Evolutionary conservation across 768 basidiomycete species (phyloP).

Genomic region (Leccinum subgranulosum): DNA sequence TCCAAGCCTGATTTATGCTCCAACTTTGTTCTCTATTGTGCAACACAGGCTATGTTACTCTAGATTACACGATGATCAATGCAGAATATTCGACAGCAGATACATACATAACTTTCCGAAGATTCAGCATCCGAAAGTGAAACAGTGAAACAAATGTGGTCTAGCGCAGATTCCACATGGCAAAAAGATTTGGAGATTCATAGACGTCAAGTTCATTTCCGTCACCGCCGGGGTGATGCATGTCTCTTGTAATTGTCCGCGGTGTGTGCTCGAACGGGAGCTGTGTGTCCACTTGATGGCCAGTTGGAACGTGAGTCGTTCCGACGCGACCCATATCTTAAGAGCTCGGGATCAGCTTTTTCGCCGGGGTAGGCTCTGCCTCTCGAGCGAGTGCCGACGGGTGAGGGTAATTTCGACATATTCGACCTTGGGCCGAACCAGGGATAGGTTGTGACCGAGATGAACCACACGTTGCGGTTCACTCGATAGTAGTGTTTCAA

Average conservation of each 20-base stretch:
- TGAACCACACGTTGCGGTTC: constrained; percentile 58
- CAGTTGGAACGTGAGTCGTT: constrained; percentile 19
- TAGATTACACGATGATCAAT: constrained; percentile 13
- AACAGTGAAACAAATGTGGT: constrained; percentile 5
- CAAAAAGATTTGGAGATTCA: background rate
- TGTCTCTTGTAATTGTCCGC: constrained; percentile 38
- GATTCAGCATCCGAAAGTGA: constrained; percentile 6
- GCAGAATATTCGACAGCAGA: constrained; percentile 3
- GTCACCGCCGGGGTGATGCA: constrained; percentile 46
- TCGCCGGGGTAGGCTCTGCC: constrained; percentile 29
- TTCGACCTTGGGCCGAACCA: constrained; percentile 56
- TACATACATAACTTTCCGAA: constrained; percentile 2
- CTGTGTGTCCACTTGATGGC: constrained; percentile 19
- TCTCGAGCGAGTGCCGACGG: constrained; percentile 37
- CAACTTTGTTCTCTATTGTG: background rate
- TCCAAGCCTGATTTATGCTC: background rate
- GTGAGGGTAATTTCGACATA: constrained; percentile 41
- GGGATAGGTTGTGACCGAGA: constrained; percentile 65
- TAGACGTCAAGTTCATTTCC: constrained; percentile 8
- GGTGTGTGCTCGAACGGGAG: constrained; percentile 27
- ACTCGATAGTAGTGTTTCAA: constrained; percentile 43
- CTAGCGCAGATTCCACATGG: constrained; percentile 9
- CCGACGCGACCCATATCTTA: constrained; percentile 18
- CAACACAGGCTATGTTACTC: background rate
- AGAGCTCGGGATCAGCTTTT: constrained; percentile 26